Base-by-base conservation (phyloP, 441 rosid genomes). In the Pelargonium cotyledonis region DNA sequence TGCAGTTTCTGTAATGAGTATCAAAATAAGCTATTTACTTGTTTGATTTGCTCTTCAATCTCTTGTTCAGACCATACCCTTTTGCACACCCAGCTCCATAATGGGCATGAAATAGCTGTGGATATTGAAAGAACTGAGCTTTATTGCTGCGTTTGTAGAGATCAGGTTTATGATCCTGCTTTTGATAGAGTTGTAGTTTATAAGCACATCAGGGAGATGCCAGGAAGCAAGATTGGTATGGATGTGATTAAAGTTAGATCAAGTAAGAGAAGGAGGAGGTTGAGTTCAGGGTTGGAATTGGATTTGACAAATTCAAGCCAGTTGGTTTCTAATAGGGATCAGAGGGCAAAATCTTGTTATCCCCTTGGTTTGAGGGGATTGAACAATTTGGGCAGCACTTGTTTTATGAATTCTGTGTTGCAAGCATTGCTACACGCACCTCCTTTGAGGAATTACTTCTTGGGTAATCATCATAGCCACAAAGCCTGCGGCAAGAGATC, bases 111-210 rank as follows among this genome's bases (percentile, higher is more conserved):
- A 67, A 80, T 88, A 72, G 87, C 85, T 65, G 79, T 90, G 57
- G 93, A 90, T 76, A 66, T 88, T 29, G 85, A 88, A 79, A 88
- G 98, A 85, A 83, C 94, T 19, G 98, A 92, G 86, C 96, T 92
- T 83, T 87, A 84, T 76, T 90, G 98, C 68, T 81, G 72, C 66
- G 71, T 81, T 63, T 92, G 98, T 73, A 15, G 79, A 70, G 95
- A 92, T 85, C 96, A 87, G 77, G 89, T 92, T 38, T 92, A 92
- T 72, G 96, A 92, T 82, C 88, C 94, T 74, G 95, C 86, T 74
- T 88, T 92, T 80, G 98, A 92, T 70, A 77, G 76, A 80, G 68
- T 78, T 66, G 88, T 92, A 15, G 84, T 88, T 66, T 77, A 82
- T 40, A 86, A 82, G 57, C 82, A 65, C 75, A 53, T 83, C 74